Evolutionary conservation across 73 alveolate genomes (phyloP).

Genomic region (Tetrahymena borealis): DNA sequence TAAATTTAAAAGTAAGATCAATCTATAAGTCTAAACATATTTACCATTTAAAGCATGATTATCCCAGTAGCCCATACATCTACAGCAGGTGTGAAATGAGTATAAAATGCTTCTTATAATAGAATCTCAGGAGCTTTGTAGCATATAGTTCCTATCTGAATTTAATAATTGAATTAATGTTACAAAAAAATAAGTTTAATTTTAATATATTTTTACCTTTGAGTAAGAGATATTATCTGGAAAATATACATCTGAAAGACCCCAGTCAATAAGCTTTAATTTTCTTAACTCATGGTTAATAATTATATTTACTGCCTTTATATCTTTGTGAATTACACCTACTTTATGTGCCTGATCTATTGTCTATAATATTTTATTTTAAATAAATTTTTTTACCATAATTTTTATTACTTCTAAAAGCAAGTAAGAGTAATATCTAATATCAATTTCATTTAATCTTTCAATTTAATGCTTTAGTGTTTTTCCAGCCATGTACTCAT

Average conservation of each 20-base stretch:
- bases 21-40: neutral
- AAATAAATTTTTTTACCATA: too few species aligned
- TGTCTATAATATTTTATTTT: too few species aligned
- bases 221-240: neutral
- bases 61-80: neutral
- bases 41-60: neutral
- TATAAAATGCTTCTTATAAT: neutral
- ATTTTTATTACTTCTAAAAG: neutral
- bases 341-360: neutral
- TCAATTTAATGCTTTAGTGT: neutral
- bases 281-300: neutral
- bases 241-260: neutral
- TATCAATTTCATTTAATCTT: neutral
- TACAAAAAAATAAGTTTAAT: neutral
- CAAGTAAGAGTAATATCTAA: neutral
- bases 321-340: neutral
- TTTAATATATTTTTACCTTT: neutral
- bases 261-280: neutral
- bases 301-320: neutral
- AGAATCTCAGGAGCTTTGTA: neutral
- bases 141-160: neutral
- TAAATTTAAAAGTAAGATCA: neutral
- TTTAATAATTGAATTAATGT: neutral
- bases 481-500: neutral
- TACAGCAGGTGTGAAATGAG: neutral